Evolutionary conservation across 2,329 filamentous ascomycete species (phyloP).

Genomic region (Apiospora koreana): DNA sequence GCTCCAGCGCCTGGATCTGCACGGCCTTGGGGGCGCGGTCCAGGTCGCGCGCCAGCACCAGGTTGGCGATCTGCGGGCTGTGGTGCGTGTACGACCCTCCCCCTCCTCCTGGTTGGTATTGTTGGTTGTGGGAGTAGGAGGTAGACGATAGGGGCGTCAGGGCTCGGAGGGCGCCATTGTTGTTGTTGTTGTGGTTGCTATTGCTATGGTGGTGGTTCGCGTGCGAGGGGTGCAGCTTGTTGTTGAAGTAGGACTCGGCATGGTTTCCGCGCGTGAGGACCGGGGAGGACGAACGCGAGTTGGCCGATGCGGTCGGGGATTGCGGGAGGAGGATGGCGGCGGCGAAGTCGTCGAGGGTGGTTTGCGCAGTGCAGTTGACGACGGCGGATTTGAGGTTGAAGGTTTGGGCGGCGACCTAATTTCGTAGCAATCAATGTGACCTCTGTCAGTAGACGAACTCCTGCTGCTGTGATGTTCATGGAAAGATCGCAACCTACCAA

Average conservation of each 20-base stretch:
- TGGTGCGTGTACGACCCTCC: not conserved
- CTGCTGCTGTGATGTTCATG: not conserved
- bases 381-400: constrained; percentile 73
- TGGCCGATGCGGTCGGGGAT: constrained; percentile 26
- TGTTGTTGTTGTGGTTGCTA: constrained; percentile 15
- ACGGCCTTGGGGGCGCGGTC: constrained; percentile 72
- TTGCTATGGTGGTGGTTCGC: constrained; percentile 13
- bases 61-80: constrained; percentile 65
- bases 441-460: not conserved
- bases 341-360: constrained; percentile 80
- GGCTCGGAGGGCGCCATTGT: constrained; percentile 4
- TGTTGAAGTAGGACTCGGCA: constrained; percentile 20
- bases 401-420: constrained; percentile 65
- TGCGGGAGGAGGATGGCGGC: constrained; percentile 56
- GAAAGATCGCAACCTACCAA: constrained; percentile 50
- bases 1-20: constrained; percentile 78
- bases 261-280: constrained; percentile 20
- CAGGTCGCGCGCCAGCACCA: constrained; percentile 80
- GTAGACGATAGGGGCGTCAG: not conserved
- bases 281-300: constrained; percentile 25
- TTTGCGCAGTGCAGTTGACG: constrained; percentile 71
- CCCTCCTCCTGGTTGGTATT: not conserved
- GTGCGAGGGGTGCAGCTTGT: not conserved
- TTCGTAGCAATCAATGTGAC: too few species aligned
- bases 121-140: constrained; percentile 7